These are phyloP conservation scores for Luvunga scandens DNA, from an alignment of 345 rosid species.

Conservation along the genomic window DNA sequence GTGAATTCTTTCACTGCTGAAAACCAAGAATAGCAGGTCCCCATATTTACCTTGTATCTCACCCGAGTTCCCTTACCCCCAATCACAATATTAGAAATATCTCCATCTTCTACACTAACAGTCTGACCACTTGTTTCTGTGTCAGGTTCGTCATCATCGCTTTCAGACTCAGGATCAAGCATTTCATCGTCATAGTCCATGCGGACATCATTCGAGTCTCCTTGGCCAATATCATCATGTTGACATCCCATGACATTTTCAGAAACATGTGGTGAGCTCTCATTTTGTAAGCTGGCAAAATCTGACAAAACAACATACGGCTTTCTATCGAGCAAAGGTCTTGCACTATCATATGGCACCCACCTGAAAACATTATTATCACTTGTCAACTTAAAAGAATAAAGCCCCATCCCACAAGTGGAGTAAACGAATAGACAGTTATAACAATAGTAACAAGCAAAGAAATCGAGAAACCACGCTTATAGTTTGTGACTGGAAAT, in stretches of 20 bases:
- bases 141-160: constrained; percentile 44
- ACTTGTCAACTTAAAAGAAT: constrained; percentile 14
- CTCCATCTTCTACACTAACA: constrained; percentile 30
- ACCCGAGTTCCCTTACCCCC: constrained; percentile 42
- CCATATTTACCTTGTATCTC: constrained; percentile 61
- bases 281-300: constrained; percentile 36
- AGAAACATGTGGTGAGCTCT: constrained; percentile 30
- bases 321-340: constrained; percentile 69
- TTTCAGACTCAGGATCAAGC: constrained; percentile 45
- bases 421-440: neutral
- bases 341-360: constrained; percentile 67
- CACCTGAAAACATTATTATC: constrained; percentile 60
- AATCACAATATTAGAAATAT: constrained; percentile 47
- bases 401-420: too few relatives aligned
- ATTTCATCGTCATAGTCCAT: constrained; percentile 46
- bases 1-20: neutral
- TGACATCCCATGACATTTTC: constrained; percentile 32
- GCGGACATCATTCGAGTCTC: constrained; percentile 33
- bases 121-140: constrained; percentile 24
- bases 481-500: neutral
- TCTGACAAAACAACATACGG: constrained; percentile 73
- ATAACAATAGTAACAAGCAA: neutral
- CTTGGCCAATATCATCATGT: constrained; percentile 39
- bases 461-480: neutral
- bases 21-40: neutral